Evolutionary conservation across 495 filamentous ascomycete genomes (phyloP).

Genomic region (Neurospora sp.): DNA sequence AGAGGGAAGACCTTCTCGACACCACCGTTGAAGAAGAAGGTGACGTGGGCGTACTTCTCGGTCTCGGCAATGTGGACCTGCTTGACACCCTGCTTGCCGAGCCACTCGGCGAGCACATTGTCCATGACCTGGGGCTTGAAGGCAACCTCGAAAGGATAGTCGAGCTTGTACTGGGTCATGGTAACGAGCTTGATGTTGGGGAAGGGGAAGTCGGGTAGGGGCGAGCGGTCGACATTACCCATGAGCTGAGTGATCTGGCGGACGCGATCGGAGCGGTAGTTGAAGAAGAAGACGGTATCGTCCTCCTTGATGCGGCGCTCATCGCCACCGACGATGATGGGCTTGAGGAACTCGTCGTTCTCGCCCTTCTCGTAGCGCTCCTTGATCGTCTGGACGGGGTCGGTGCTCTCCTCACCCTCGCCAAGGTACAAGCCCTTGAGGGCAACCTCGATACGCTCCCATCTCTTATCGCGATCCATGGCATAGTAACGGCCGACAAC

Average conservation of each 20-base stretch:
- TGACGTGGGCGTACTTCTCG: slow-evolving; percentile 98
- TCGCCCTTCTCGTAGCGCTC: slow-evolving; percentile 78
- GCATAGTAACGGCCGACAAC: slow-evolving; percentile 94
- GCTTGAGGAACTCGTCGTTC: slow-evolving; percentile 96
- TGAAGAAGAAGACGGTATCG: slow-evolving; percentile 98
- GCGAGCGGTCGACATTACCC: slow-evolving; percentile 82
- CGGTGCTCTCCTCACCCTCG: slow-evolving; percentile 73
- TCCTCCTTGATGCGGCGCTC: slow-evolving; percentile 77
- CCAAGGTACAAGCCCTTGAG: slow-evolving; percentile 77
- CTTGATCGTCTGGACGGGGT: slow-evolving; percentile 78
- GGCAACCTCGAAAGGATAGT: slow-evolving; percentile 87
- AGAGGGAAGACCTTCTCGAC: slow-evolving; percentile 92
- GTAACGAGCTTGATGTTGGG: slow-evolving; percentile 88
- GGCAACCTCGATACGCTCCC: slow-evolving; percentile 86
- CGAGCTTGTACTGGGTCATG: slow-evolving; percentile 98
- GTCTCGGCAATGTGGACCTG: slow-evolving; percentile 97
- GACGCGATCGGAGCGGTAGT: slow-evolving; percentile 97
- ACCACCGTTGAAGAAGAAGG: slow-evolving; percentile 99
- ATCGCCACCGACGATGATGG: slow-evolving; percentile 85
- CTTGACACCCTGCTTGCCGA: slow-evolving; percentile 73
- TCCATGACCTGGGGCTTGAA: slow-evolving; percentile 93
- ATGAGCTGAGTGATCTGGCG: slow-evolving; percentile 93
- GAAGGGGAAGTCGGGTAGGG: slow-evolving; percentile 84
- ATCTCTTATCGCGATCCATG: slow-evolving; percentile 99
- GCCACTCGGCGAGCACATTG: slow-evolving; percentile 92